phyloP scores from a whole-genome alignment of 2,329 filamentous ascomycete genomes.

The Phyllosticta paracitricarpa region DNA sequence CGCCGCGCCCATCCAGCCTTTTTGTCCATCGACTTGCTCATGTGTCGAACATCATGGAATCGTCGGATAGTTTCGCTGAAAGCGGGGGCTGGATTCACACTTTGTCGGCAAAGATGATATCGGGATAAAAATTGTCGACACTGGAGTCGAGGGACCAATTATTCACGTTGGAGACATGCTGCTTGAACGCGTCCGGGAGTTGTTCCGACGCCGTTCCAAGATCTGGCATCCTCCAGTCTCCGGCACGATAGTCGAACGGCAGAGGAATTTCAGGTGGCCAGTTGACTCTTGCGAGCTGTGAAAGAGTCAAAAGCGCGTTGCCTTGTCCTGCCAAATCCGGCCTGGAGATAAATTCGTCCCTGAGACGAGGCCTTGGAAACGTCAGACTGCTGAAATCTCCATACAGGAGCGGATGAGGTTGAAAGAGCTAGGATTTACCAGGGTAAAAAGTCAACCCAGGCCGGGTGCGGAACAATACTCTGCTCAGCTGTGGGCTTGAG shows the following conservation, averaged over 20 bases:
- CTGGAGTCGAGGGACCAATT: background rate
- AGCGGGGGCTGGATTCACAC: background rate
- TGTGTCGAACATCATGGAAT: background rate
- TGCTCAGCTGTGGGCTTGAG: background rate
- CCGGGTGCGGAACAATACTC: background rate
- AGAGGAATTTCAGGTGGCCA: background rate
- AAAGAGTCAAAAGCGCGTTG: background rate
- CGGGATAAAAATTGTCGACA: background rate
- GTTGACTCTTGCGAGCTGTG: background rate
- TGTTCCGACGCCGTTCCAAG: background rate
- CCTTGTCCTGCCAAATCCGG: background rate
- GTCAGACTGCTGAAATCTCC: background rate
- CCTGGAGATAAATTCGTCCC: background rate
- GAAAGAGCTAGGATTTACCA: background rate
- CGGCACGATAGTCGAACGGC: background rate
- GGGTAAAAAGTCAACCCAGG: background rate
- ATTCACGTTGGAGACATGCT: background rate
- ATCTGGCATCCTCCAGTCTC: background rate
- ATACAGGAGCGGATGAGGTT: background rate
- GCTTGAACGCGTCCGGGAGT: background rate
- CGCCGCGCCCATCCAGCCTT: background rate
- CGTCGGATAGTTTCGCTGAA: background rate
- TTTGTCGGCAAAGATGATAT: background rate
- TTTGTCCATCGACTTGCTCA: background rate
- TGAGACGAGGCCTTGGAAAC: background rate